A percentile compares a stretch with the other conserved stretches of the same genome.
These are phyloP conservation scores for Piloderma croceum DNA, from an alignment of 768 basidiomycete genomes.

Conservation along the genomic window DNA sequence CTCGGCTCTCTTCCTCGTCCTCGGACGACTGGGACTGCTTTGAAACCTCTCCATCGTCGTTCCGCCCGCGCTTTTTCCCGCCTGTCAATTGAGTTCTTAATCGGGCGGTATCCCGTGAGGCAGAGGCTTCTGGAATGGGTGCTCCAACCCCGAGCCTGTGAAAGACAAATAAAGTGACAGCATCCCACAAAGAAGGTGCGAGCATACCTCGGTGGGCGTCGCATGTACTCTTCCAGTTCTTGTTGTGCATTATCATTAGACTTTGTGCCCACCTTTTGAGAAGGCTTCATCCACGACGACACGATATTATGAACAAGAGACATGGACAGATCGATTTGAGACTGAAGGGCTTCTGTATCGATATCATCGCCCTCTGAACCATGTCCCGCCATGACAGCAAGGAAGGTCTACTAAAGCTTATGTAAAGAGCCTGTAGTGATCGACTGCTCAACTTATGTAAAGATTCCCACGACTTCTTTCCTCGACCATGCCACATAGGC, in stretches of 20 bases:
- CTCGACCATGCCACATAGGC: no score
- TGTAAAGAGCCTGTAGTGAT: no score
- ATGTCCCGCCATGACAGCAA: not conserved
- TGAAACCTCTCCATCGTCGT: slow-evolving; percentile 31
- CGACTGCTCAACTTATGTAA: no score
- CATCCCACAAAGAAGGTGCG: not conserved
- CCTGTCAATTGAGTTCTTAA: slow-evolving; percentile 54
- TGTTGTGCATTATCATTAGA: slow-evolving; percentile 37
- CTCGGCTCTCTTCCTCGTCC: slow-evolving; percentile 57
- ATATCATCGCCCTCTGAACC: slow-evolving; percentile 48
- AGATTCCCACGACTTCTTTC: slow-evolving; percentile 2
- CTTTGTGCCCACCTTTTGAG: slow-evolving; percentile 32
- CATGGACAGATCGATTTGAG: slow-evolving; percentile 79
- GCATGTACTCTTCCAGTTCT: slow-evolving; percentile 63
- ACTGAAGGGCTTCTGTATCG: slow-evolving; percentile 65
- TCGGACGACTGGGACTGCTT: slow-evolving; percentile 26
- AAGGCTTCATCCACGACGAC: slow-evolving; percentile 70
- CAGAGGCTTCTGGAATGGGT: slow-evolving; percentile 43
- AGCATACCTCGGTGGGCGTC: slow-evolving; percentile 61
- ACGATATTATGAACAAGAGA: slow-evolving; percentile 69
- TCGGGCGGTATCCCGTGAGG: slow-evolving; percentile 51
- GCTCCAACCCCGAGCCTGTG: slow-evolving; percentile 74
- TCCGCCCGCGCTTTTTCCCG: slow-evolving; percentile 39
- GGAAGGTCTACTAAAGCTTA: no score
- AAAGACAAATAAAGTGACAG: slow-evolving; percentile 8